Conservation (phyloP, 148 eudicot genomes). For the Rhododendron vialii region DNA sequence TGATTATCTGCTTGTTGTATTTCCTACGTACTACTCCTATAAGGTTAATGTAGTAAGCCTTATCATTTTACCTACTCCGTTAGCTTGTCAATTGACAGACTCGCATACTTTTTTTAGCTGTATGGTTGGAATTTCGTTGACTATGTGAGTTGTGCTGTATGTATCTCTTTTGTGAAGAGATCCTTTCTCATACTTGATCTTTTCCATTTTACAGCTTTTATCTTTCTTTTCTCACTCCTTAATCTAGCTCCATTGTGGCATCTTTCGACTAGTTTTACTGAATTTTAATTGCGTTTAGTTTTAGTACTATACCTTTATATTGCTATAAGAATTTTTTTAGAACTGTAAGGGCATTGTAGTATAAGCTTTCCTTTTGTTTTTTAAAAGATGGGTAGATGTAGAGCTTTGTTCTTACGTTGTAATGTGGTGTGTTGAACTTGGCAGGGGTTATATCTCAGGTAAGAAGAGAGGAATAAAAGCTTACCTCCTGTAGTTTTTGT, state of each 20-base stretch:
- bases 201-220: neutral
- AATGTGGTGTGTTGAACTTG: neutral
- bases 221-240: neutral
- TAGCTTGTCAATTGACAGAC: neutral
- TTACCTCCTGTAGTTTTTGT: neutral
- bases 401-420: neutral
- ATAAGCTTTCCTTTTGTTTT: neutral
- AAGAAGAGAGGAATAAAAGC: neutral
- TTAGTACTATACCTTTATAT: neutral
- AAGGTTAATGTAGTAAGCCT: neutral
- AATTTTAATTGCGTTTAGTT: neutral
- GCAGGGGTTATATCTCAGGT: neutral
- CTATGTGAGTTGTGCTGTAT: neutral
- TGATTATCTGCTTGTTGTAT: neutral
- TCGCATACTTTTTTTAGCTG: no score
- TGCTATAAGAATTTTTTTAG: neutral
- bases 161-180: neutral
- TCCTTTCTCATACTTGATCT: neutral
- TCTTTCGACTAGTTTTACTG: neutral
- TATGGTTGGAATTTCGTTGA: neutral
- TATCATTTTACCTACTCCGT: no score
- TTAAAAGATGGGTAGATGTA: neutral
- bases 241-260: neutral
- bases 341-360: neutral
- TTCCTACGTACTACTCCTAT: neutral